Conservation (phyloP, 768 basidiomycete genomes). For the Lactarius hatsudake region DNA sequence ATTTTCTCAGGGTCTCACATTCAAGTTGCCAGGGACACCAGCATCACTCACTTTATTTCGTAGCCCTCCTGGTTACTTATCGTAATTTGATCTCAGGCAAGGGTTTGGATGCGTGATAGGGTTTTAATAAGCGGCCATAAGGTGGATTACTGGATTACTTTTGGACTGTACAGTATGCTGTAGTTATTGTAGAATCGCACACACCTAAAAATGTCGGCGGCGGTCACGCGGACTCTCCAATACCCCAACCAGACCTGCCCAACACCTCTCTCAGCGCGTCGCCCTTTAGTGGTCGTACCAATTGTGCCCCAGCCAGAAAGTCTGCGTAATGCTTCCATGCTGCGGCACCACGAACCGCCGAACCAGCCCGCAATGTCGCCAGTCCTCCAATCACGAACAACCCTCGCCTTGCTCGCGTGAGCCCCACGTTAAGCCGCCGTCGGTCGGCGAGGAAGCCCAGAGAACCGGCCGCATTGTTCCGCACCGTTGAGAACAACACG, state of each 20-base stretch:
- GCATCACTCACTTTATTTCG: constrained; percentile 9
- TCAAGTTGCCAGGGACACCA: constrained; percentile 20
- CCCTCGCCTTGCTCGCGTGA: constrained; percentile 86
- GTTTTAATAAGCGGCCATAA: background rate
- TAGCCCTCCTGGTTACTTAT: background rate
- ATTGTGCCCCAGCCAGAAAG: constrained; percentile 48
- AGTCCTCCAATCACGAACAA: constrained; percentile 77
- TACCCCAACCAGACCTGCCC: constrained; percentile 8
- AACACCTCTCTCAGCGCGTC: constrained; percentile 27
- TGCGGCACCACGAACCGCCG: constrained; percentile 29
- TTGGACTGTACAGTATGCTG: background rate
- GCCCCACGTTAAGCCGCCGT: constrained; percentile 83
- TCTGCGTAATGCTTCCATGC: constrained; percentile 63
- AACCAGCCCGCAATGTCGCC: constrained; percentile 55
- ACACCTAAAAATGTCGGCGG: no score
- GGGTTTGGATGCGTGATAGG: background rate
- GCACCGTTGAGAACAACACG: constrained; percentile 87
- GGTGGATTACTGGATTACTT: background rate
- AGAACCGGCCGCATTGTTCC: constrained; percentile 71
- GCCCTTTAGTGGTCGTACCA: constrained; percentile 51
- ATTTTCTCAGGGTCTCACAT: constrained; percentile 5
- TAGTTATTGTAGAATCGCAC: background rate
- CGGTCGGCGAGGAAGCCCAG: constrained; percentile 91
- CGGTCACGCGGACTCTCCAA: background rate
- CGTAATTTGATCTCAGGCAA: background rate